A percentile compares a stretch with the other conserved stretches of the same genome.
Conservation (phyloP, 305 asterid genomes). For the Lippia alba region DNA sequence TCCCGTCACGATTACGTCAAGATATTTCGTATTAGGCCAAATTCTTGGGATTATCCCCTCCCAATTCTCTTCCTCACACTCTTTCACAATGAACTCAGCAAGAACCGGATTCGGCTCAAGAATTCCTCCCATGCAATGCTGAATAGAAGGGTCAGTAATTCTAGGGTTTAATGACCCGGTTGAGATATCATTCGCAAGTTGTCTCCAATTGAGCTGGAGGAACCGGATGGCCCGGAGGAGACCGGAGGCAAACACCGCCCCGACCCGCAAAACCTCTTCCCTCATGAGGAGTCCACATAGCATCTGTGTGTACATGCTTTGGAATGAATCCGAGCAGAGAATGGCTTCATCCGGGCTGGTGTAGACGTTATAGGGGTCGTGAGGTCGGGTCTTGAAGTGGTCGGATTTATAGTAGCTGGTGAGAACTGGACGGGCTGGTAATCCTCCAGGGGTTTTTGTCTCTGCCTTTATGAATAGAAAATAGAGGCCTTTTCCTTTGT, state of each 20-base stretch:
- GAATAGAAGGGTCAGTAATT: constrained; percentile 45
- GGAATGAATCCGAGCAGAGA: constrained; percentile 69
- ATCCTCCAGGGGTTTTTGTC: constrained; percentile 69
- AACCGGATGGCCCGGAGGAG: constrained; percentile 73
- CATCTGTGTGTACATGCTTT: constrained; percentile 84
- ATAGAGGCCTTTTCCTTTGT: constrained; percentile 75
- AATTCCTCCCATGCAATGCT: constrained; percentile 40
- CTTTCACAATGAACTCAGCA: constrained; percentile 45
- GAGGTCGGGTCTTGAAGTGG: constrained; percentile 68
- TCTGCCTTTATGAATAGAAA: constrained; percentile 74
- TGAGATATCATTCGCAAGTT: constrained; percentile 57
- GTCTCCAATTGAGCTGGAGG: constrained; percentile 65
- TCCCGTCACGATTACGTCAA: constrained; percentile 76
- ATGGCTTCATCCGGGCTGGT: constrained; percentile 78
- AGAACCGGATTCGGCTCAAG: constrained; percentile 54
- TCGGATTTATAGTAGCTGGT: constrained; percentile 78
- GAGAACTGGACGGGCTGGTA: constrained; percentile 76
- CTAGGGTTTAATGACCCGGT: constrained; percentile 59
- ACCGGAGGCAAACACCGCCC: constrained; percentile 83
- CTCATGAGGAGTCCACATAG: constrained; percentile 73
- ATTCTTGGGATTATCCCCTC: constrained; percentile 65
- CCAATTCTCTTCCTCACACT: constrained; percentile 68
- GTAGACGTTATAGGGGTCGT: constrained; percentile 64
- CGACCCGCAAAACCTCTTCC: constrained; percentile 68
- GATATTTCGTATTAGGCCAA: constrained; percentile 75